phyloP scores from a whole-genome alignment of 2,329 filamentous ascomycete genomes.

The Aspergillus sp. region DNA sequence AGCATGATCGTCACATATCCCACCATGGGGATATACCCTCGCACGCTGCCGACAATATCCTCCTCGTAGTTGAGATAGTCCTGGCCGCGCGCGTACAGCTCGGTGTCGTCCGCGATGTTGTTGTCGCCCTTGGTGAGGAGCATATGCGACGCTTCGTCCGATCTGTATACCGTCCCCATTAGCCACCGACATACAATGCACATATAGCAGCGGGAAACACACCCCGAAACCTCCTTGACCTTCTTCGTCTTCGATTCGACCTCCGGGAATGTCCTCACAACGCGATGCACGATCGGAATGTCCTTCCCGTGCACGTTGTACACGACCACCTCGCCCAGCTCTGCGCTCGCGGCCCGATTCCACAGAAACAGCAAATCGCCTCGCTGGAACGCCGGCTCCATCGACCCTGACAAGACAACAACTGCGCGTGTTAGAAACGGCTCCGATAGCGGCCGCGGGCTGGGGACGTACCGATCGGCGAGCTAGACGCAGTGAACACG shows the following conservation, averaged over 20 bases:
- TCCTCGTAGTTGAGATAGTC: conserved; percentile 70
- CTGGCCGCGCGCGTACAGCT: conserved; percentile 77
- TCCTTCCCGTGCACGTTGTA: conserved; percentile 88
- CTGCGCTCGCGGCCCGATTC: conserved; percentile 52
- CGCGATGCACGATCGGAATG: conserved; percentile 92
- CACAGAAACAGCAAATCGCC: conserved; percentile 56
- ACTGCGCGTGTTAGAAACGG: conserved; percentile 24
- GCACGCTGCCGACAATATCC: conserved; percentile 87
- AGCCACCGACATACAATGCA: no score
- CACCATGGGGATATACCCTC: conserved; percentile 86
- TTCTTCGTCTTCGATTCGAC: conserved; percentile 27
- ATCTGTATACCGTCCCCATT: conserved; percentile 4
- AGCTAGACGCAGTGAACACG: conserved; percentile 63
- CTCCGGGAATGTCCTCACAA: conserved; percentile 61
- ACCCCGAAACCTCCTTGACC: conserved; percentile 24
- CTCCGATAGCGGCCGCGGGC: not conserved
- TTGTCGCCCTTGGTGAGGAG: conserved; percentile 97
- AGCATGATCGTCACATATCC: conserved; percentile 95
- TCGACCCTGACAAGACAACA: conserved; percentile 56
- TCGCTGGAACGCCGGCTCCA: conserved; percentile 59
- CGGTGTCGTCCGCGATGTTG: conserved; percentile 86
- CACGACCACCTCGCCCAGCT: conserved; percentile 64
- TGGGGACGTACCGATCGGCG: conserved; percentile 40
- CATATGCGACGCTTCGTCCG: conserved; percentile 32
- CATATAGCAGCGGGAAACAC: conserved; percentile 5